A percentile compares a stretch with the other conserved stretches of the same genome.
phyloP scores from a whole-genome alignment of 305 asterid species.

The Fraxinus sp. region DNA sequence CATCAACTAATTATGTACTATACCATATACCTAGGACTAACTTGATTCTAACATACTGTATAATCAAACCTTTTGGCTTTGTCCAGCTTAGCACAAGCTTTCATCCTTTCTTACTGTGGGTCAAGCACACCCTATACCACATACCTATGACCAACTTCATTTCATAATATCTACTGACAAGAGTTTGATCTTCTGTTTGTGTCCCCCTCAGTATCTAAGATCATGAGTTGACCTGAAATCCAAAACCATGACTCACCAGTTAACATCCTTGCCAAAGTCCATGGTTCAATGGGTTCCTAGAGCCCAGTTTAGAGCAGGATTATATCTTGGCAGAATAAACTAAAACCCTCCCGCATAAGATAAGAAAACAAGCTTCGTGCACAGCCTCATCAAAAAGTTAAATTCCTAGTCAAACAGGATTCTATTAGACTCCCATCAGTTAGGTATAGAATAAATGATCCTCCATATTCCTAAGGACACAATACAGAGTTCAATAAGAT shows the following conservation, averaged over 20 bases:
- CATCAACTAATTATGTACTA: neutral
- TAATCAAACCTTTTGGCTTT: too few species aligned
- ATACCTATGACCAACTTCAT: too few species aligned
- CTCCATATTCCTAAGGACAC: neutral
- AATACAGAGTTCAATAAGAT: neutral
- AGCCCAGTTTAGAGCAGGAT: neutral
- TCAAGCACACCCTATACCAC: too few species aligned
- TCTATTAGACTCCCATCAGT: neutral
- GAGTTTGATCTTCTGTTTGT: too few species aligned
- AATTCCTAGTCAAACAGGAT: neutral
- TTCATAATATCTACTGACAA: too few species aligned
- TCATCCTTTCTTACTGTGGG: too few species aligned
- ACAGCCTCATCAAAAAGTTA: neutral
- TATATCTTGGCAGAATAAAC: neutral
- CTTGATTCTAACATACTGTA: too few species aligned
- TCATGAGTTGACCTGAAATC: neutral
- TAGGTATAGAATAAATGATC: neutral
- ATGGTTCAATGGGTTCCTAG: neutral
- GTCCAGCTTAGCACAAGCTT: too few species aligned
- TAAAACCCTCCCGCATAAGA: neutral
- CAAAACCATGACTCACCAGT: neutral
- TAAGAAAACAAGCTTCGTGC: neutral
- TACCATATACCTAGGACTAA: too few species aligned
- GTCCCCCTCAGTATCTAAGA: too few species aligned
- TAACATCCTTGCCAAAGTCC: neutral